A percentile compares a stretch with the other conserved stretches of the same genome.
Evolutionary conservation across 2,329 filamentous ascomycete genomes (phyloP).

Genomic region (Microsporum canis): DNA sequence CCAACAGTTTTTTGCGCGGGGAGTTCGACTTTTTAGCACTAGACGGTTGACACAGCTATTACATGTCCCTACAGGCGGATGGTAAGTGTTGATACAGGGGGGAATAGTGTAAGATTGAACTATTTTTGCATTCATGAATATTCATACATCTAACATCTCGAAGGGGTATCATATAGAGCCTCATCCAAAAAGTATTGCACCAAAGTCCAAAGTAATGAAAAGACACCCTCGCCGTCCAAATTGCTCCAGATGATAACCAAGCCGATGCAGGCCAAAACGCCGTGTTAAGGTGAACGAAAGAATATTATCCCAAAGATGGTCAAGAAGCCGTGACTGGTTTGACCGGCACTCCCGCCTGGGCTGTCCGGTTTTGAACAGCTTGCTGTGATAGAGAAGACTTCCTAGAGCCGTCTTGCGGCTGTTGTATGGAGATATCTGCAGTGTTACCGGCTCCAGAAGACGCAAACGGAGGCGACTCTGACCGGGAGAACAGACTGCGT

Average conservation of each 20-base stretch:
- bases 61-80: too few species aligned
- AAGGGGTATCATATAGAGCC: background rate
- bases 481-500: conserved; percentile 24
- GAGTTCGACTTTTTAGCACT: background rate
- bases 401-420: conserved; percentile 4
- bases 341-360: background rate
- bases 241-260: background rate
- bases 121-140: background rate
- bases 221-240: conserved; percentile 2
- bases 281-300: background rate
- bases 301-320: background rate
- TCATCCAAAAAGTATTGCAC: conserved; percentile 15
- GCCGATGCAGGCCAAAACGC: background rate
- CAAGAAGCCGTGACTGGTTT: background rate
- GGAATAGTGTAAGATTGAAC: background rate
- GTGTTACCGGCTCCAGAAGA: conserved; percentile 19
- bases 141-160: background rate
- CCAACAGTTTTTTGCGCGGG: background rate
- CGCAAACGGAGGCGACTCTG: conserved; percentile 20
- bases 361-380: conserved; percentile 9
- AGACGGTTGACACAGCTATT: too few species aligned
- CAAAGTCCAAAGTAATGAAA: conserved; percentile 8
- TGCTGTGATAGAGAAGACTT: conserved; percentile 13
- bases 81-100: background rate
- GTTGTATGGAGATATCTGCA: conserved; percentile 16